Conservation (phyloP, 306 rosid genomes). For the Begonia peltatifolia region DNA sequence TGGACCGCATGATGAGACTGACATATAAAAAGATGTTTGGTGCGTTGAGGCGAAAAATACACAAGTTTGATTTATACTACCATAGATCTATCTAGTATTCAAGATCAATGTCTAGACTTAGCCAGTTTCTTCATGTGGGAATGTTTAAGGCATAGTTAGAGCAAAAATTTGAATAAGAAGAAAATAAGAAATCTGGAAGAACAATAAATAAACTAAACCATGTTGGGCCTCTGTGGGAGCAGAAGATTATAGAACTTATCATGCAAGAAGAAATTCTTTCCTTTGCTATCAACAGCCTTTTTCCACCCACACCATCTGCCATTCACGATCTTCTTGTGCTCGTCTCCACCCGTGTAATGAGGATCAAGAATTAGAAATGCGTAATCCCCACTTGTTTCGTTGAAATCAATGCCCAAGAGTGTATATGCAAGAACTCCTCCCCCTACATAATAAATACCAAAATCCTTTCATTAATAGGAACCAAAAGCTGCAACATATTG, state of each 20-base stretch:
- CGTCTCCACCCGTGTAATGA: slow-evolving; percentile 80
- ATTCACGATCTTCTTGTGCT: slow-evolving; percentile 54
- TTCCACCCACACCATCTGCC: slow-evolving; percentile 99
- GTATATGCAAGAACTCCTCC: slow-evolving; percentile 98
- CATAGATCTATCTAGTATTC: not conserved
- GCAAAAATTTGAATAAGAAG: not conserved
- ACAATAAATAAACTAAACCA: slow-evolving; percentile 39
- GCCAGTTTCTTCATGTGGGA: not conserved
- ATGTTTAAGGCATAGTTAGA: not conserved
- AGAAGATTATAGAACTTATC: slow-evolving; percentile 90
- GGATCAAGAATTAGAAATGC: slow-evolving; percentile 95
- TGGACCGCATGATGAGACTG: too few species aligned
- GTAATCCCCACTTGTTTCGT: slow-evolving; percentile 79
- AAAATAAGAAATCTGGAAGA: not conserved
- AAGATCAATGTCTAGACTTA: not conserved
- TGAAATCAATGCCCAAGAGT: slow-evolving; percentile 85
- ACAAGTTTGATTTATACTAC: too few species aligned
- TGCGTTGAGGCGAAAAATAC: too few species aligned
- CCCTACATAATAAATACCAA: slow-evolving; percentile 31
- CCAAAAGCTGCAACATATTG: too few species aligned
- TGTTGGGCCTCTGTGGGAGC: slow-evolving; percentile 86
- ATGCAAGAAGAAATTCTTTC: slow-evolving; percentile 68
- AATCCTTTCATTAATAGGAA: too few species aligned
- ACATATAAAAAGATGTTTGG: too few species aligned
- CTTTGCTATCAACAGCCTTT: slow-evolving; percentile 84